Evolutionary conservation across 495 filamentous ascomycete genomes (phyloP), one percentile per base, ranked within the genome.

Genomic region (Aspergillus ostianus): DNA sequence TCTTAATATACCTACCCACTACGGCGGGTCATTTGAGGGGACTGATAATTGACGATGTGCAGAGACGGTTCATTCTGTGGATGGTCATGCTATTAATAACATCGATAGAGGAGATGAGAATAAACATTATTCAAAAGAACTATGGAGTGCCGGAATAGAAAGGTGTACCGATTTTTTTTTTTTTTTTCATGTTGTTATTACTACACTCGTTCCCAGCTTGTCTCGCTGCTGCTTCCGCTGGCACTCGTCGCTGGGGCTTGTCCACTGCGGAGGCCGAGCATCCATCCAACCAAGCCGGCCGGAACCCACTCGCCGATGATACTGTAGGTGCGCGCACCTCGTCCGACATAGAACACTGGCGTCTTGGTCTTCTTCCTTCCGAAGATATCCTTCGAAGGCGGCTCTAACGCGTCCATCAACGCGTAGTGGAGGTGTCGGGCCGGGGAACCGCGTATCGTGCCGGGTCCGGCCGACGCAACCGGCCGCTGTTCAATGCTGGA

Each of bases 231-330:
- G 50, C 70, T 71, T 18, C 72, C 73, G 54, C 71, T 77, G 19
- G 61, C 51, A 29, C 65, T 72, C 17, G 30, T 51, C 2, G 64
- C 56, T 12, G 55, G 53, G 0, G 48, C 17, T 58, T 66, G 56
- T 21, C 70, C 83, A 52, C 74, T 76, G 46, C 83, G 74, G 32
- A 90, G 82, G 1, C 92, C 90, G 82, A 97, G 84, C 90, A 98
- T 97, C 88, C 90, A 91, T 18, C 83, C 85, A 21, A 97, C 90
- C 29, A 97, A 48, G 7, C 86, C 83, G 18, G 81, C 77, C 10
- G 94, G 94, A n/a, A 87, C 82, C 87, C 87, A 95, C 17, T 83
- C 80, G 3, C 94, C 95, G 1, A 98, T 87, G 36, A 96, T 75
- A n/a, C 87, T 87, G 72, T 98, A 98, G 0, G 89, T 78, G 50